Percentiles rank a stretch among this genome's conserved stretches.
Conservation (phyloP, 768 basidiomycete species). For the Mycena chlorophos region DNA sequence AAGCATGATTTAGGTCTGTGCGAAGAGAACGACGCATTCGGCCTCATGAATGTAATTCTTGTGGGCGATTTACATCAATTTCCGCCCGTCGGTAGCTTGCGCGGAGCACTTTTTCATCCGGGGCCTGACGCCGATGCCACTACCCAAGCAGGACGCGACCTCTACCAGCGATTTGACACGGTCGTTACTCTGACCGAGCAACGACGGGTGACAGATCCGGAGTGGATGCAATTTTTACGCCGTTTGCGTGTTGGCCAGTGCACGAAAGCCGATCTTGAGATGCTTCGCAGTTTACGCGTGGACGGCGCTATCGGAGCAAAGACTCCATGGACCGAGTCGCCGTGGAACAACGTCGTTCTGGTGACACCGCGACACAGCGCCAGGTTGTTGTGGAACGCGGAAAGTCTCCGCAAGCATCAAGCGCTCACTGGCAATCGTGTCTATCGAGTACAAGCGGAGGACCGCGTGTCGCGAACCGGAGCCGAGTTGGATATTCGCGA, state of each 20-base stretch:
- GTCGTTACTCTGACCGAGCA: background rate
- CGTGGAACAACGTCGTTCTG: too few relatives aligned
- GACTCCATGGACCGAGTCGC: background rate
- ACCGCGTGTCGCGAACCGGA: too few relatives aligned
- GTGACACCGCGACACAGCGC: background rate
- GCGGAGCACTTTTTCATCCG: background rate
- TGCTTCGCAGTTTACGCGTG: background rate
- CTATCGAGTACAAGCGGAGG: too few relatives aligned
- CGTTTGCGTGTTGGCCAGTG: background rate
- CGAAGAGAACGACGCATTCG: too few relatives aligned
- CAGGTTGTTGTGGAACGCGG: background rate
- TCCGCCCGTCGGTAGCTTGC: background rate
- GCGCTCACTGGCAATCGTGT: too few relatives aligned
- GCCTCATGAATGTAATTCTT: background rate
- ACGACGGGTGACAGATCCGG: background rate
- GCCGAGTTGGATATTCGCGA: too few relatives aligned
- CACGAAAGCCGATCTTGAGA: background rate
- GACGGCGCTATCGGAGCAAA: background rate
- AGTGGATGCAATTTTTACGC: background rate
- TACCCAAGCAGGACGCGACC: background rate
- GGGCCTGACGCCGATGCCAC: background rate
- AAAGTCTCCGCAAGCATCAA: background rate
- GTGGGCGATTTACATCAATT: too few relatives aligned
- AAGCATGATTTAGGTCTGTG: too few relatives aligned
- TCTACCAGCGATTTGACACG: background rate